Conservation (phyloP, 805 yeast species). For the Ogataea ramenticola region DNA sequence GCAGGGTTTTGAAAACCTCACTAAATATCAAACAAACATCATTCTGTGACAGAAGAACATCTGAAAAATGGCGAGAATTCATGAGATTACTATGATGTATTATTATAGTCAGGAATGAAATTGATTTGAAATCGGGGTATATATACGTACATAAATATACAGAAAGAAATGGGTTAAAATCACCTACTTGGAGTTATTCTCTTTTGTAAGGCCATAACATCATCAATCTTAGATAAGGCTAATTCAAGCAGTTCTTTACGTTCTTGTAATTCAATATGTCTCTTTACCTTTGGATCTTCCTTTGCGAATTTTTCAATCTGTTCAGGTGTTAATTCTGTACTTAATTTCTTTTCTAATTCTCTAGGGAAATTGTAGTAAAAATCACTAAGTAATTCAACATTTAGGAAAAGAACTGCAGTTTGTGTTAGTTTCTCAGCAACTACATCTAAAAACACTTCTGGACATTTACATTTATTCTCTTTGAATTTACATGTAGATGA, state of each 20-base stretch:
- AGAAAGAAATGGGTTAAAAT: too few species aligned
- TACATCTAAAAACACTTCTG: constrained; percentile 88
- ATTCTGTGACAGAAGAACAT: too few species aligned
- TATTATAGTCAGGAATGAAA: too few species aligned
- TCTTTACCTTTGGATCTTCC: constrained; percentile 85
- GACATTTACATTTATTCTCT: constrained; percentile 83
- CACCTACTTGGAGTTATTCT: constrained; percentile 8
- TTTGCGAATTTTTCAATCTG: constrained; percentile 87
- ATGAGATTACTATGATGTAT: too few species aligned
- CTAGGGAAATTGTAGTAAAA: constrained; percentile 95
- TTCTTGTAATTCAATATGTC: constrained; percentile 90
- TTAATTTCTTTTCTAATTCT: constrained; percentile 74
- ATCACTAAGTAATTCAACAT: constrained; percentile 90
- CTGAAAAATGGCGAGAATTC: too few species aligned
- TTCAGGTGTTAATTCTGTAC: constrained; percentile 54
- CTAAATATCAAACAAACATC: too few species aligned
- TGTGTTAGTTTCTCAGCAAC: constrained; percentile 88
- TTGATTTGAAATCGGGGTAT: too few species aligned
- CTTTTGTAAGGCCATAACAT: constrained; percentile 63
- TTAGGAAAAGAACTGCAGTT: constrained; percentile 86
- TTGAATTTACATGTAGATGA: constrained; percentile 70
- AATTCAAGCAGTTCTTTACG: constrained; percentile 82
- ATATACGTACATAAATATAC: too few species aligned
- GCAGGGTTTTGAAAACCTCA: too few species aligned
- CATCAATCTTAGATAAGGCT: constrained; percentile 80